phyloP scores from a whole-genome alignment of 176 grass and related monocot species.

The Zea luxurians region DNA sequence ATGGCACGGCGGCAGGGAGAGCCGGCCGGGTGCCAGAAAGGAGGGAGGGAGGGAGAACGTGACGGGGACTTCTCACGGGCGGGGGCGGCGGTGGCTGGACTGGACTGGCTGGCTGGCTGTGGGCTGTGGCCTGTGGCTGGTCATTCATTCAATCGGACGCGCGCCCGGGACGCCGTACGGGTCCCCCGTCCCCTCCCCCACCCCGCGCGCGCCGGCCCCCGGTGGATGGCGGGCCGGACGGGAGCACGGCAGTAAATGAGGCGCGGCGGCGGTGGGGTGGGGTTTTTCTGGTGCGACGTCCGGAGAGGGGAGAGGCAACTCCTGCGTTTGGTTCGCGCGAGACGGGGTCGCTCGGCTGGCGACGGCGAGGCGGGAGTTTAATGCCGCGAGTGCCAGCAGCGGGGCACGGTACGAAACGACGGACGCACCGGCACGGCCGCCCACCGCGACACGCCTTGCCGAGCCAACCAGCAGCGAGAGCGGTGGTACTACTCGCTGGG shows the following conservation, averaged over 20 bases:
- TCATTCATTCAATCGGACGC: neutral
- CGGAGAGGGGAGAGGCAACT: neutral
- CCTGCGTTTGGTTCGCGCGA: neutral
- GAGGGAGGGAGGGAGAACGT: neutral
- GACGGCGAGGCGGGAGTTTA: neutral
- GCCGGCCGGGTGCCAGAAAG: neutral
- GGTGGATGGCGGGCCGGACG: neutral
- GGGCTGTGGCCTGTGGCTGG: neutral
- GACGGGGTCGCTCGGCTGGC: neutral
- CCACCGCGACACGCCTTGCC: neutral
- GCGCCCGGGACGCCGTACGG: neutral
- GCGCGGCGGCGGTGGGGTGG: constrained; percentile 15
- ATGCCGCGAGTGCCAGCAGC: constrained; percentile 3
- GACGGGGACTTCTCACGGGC: constrained; percentile 50
- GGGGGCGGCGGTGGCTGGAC: neutral
- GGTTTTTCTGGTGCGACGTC: constrained; percentile 29
- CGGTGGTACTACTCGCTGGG: neutral
- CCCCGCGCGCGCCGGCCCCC: neutral
- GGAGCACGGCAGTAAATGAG: neutral
- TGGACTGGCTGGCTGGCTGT: neutral
- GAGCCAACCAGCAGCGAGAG: neutral
- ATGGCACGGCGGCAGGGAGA: neutral
- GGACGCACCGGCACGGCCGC: constrained; percentile 9
- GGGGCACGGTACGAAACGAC: neutral
- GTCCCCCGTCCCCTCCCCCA: neutral